Evolutionary conservation across 179 eudicot genomes (phyloP).

Genomic region (Corrigiola litoralis): DNA sequence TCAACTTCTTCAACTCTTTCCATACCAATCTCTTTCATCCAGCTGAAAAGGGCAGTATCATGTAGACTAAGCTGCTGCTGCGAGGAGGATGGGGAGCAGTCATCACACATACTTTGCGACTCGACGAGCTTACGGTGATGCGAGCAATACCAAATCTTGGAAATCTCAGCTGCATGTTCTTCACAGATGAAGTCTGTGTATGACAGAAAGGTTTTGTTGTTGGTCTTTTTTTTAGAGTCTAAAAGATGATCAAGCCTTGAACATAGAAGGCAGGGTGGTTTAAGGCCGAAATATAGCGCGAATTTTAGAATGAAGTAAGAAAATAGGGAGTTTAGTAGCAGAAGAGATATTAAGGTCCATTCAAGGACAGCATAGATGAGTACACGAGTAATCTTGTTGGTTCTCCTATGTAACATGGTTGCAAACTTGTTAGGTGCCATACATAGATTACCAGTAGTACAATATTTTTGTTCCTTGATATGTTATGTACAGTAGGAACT

Average conservation of each 20-base stretch:
- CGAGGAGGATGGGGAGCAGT: constrained; percentile 16
- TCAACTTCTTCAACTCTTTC: constrained; percentile 16
- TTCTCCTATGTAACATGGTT: constrained; percentile 51
- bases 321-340: constrained; percentile 27
- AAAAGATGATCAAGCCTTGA: constrained; percentile 27
- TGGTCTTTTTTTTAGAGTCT: neutral
- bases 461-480: neutral
- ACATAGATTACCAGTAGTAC: constrained; percentile 26
- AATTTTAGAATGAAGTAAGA: constrained; percentile 30
- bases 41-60: constrained; percentile 17
- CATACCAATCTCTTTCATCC: constrained; percentile 32
- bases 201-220: constrained; percentile 5
- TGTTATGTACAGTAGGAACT: constrained; percentile 22
- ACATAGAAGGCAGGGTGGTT: constrained; percentile 36
- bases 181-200: constrained; percentile 26
- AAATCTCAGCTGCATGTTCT: constrained; percentile 31
- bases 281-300: constrained; percentile 29
- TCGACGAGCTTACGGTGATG: constrained; percentile 24
- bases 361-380: constrained; percentile 29
- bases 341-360: constrained; percentile 30
- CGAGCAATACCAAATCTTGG: constrained; percentile 27
- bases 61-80: neutral
- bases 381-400: constrained; percentile 50
- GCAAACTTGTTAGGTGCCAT: constrained; percentile 74
- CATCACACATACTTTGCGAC: constrained; percentile 11